phyloP scores from a whole-genome alignment of 108 stramenopile genomes.

The Nitzschia sp. region DNA sequence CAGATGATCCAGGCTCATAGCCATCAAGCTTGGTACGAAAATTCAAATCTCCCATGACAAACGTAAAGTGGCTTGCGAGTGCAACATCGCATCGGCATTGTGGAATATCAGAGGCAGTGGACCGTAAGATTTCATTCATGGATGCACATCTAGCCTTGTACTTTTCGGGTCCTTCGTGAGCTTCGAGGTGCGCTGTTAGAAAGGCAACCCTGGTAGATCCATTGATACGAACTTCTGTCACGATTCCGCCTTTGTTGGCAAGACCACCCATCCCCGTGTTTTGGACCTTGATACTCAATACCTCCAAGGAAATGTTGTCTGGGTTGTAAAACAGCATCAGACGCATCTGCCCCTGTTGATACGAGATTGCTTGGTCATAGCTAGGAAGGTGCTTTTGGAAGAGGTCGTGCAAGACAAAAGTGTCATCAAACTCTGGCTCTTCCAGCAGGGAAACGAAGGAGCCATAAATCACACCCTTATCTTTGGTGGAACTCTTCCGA shows the following conservation, averaged over 20 bases:
- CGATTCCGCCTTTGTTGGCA: slow-evolving; percentile 73
- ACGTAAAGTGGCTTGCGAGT: slow-evolving; percentile 56
- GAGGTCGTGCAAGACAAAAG: slow-evolving; percentile 34
- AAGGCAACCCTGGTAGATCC: slow-evolving; percentile 49
- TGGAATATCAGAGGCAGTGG: slow-evolving; percentile 25
- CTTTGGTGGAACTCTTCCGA: neutral
- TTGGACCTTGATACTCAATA: slow-evolving; percentile 40
- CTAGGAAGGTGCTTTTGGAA: slow-evolving; percentile 35
- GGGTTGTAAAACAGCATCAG: slow-evolving; percentile 47
- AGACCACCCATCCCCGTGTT: slow-evolving; percentile 56
- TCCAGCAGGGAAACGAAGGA: neutral
- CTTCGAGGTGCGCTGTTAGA: slow-evolving; percentile 57
- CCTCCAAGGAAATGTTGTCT: slow-evolving; percentile 24
- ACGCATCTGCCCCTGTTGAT: slow-evolving; percentile 66
- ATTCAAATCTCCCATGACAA: slow-evolving; percentile 73
- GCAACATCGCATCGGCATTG: slow-evolving; percentile 38
- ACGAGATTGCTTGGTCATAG: slow-evolving; percentile 39
- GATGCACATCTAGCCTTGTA: slow-evolving; percentile 43
- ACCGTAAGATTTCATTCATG: slow-evolving; percentile 46
- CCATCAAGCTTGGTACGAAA: slow-evolving; percentile 44
- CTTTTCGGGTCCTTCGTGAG: slow-evolving; percentile 57
- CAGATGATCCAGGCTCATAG: slow-evolving; percentile 15
- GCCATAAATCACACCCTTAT: neutral
- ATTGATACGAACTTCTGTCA: slow-evolving; percentile 42
- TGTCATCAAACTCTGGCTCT: slow-evolving; percentile 17